A percentile compares a stretch with the other conserved stretches of the same genome.
These are phyloP conservation scores for Starmerella powellii DNA, from an alignment of 805 yeast species.

Conservation along the genomic window DNA sequence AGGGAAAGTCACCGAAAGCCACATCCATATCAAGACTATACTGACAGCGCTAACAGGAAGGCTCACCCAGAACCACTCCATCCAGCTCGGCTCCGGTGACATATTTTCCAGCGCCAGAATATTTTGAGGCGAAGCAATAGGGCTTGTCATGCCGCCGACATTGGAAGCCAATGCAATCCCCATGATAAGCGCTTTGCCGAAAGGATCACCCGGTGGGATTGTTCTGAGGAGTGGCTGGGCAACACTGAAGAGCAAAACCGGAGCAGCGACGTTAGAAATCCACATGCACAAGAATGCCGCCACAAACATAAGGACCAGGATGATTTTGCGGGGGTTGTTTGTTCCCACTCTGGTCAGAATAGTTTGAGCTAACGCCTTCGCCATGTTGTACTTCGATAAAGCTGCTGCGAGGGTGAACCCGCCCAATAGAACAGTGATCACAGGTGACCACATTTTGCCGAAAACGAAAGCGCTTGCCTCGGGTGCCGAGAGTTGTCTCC, in stretches of 20 bases:
- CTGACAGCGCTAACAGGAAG: conserved; percentile 64
- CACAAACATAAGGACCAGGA: conserved; percentile 72
- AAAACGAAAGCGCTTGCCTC: conserved; percentile 71
- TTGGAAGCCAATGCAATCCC: conserved; percentile 92
- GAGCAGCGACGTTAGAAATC: conserved; percentile 96
- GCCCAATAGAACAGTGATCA: conserved; percentile 76
- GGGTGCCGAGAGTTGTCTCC: conserved; percentile 41
- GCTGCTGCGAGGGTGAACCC: conserved; percentile 96
- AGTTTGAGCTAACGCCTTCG: conserved; percentile 71
- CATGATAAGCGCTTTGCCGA: conserved; percentile 70
- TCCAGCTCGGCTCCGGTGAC: conserved; percentile 80
- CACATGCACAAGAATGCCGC: conserved; percentile 84
- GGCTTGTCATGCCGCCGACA: conserved; percentile 94
- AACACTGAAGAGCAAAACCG: conserved; percentile 81
- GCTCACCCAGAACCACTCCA: conserved; percentile 82
- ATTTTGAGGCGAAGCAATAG: conserved; percentile 94
- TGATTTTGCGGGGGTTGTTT: conserved; percentile 55
- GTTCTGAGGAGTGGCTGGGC: conserved; percentile 83
- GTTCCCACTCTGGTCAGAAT: conserved; percentile 77
- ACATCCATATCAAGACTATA: conserved; percentile 58
- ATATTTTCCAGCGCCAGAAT: conserved; percentile 79
- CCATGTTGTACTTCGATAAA: conserved; percentile 77
- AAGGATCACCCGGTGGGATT: conserved; percentile 62
- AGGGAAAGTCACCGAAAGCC: conserved; percentile 51
- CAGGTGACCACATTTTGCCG: conserved; percentile 89